These are phyloP conservation scores for Phanerodontia chrysosporium DNA, from an alignment of 768 basidiomycete species.

Conservation along the genomic window DNA sequence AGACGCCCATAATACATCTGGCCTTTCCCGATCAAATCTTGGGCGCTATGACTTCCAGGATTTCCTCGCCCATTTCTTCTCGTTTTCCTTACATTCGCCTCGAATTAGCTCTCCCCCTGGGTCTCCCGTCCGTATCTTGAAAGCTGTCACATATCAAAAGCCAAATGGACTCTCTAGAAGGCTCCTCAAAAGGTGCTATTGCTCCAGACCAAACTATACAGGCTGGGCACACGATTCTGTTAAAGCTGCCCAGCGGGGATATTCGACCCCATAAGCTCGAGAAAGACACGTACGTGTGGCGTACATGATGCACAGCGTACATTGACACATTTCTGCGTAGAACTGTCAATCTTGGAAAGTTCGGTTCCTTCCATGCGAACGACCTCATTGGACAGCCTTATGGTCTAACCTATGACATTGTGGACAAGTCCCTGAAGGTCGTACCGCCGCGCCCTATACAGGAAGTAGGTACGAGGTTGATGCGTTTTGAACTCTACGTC, in stretches of 20 bases:
- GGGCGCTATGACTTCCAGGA: conserved; percentile 1
- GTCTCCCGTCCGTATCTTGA: no score
- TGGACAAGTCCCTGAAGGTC: conserved; percentile 61
- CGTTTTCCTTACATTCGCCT: not conserved
- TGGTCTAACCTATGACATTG: conserved; percentile 86
- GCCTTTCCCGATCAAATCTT: not conserved
- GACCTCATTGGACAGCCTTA: conserved; percentile 81
- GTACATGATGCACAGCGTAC: not conserved
- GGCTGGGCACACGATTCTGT: conserved; percentile 71
- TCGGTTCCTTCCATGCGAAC: conserved; percentile 76
- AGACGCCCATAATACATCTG: not conserved
- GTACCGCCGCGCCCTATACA: conserved; percentile 61
- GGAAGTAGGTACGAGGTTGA: conserved; percentile 66
- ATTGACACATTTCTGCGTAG: conserved; percentile 36
- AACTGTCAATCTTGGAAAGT: conserved; percentile 72
- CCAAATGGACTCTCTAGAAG: conserved; percentile 22
- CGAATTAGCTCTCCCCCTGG: not conserved
- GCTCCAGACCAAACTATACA: conserved; percentile 40
- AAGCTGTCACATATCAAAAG: no score
- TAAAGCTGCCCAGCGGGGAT: conserved; percentile 77
- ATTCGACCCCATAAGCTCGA: conserved; percentile 72
- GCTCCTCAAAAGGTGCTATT: conserved; percentile 13
- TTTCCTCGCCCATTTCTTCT: not conserved
- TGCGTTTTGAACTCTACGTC: not conserved
- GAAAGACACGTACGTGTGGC: conserved; percentile 55